Evolutionary conservation across 2,329 filamentous ascomycete species (phyloP).

Genomic region (Pseudocercospora cruenta): DNA sequence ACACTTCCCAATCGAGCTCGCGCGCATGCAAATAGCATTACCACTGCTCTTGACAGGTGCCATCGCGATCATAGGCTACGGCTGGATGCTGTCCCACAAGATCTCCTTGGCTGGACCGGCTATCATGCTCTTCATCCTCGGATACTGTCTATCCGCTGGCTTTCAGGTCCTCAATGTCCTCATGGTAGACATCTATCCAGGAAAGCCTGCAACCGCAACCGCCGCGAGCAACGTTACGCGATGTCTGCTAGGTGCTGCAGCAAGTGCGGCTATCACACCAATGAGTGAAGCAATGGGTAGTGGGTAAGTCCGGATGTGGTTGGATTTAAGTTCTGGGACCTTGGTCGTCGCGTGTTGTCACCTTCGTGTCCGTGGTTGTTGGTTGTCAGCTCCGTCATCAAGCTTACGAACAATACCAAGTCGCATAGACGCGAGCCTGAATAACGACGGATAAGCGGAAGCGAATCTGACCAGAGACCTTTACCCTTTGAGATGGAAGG

Average conservation of each 20-base stretch:
- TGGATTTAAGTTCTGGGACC: not conserved
- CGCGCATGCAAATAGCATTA: constrained; percentile 46
- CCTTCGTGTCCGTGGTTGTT: not conserved
- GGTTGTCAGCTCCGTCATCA: not conserved
- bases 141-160: constrained; percentile 44
- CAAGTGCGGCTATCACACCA: constrained; percentile 44
- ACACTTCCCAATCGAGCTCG: constrained; percentile 49
- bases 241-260: constrained; percentile 50
- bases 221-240: constrained; percentile 50
- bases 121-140: constrained; percentile 35
- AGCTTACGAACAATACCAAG: not conserved
- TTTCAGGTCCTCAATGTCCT: constrained; percentile 53
- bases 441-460: not conserved
- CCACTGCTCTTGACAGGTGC: constrained; percentile 42
- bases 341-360: not conserved
- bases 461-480: not conserved
- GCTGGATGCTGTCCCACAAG: constrained; percentile 45
- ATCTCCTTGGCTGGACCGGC: constrained; percentile 34
- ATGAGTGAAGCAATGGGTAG: constrained; percentile 45
- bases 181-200: constrained; percentile 51
- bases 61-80: constrained; percentile 44
- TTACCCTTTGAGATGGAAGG: not conserved
- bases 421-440: not conserved
- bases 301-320: constrained; percentile 33
- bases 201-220: constrained; percentile 46